Evolutionary conservation across 805 yeast species (phyloP), one percentile per base, ranked within the genome.

Genomic region (Sugiyamaella marilandica): DNA sequence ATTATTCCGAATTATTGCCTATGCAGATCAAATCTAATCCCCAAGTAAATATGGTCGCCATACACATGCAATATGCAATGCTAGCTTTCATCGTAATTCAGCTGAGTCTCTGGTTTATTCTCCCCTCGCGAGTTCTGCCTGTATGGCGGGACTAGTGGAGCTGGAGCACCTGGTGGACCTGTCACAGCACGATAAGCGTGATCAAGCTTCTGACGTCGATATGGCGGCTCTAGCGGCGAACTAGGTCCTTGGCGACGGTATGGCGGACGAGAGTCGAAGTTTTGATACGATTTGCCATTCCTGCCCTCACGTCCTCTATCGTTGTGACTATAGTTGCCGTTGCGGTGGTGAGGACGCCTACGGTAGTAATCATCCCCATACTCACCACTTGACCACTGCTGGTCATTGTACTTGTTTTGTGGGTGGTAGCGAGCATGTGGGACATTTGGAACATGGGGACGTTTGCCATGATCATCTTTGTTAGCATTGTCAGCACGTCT

Each of bases 381-480:
- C 29, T 31, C 41, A 29, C 26, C 41, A 19, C 41, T 29, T 7
- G 49, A 21, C 29, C 29, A 46, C n/a, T 29, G 51, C 14, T 41
- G 39, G 11, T 41, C 19, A 14, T 44, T 29, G 46, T 51, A 48
- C 41, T 49, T 14, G 16, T 52, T 34, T 13, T 13, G 53, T 5
- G 26, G 39, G n/a, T 41, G 37, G n/a, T 47, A 50, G 26, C 37
- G 34, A 13, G 50, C 50, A 24, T 49, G 53, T 9, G 54, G 53
- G 8, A 54, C 55, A 33, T 58, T 51, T n/a, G 53, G 54, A 36
- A 39, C 51, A 35, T 54, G 47, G 13, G 51, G 58, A 16, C 16
- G 52, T 29, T 19, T 41, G 9, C 31, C 37, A n/a, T 29, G 49
- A 19, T 45, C 41, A 5, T 41, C 52, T 13, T 47, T 26, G 31